These are phyloP conservation scores for Fusarium gaditjirri DNA, from an alignment of 2,329 filamentous ascomycete species.

Conservation along the genomic window DNA sequence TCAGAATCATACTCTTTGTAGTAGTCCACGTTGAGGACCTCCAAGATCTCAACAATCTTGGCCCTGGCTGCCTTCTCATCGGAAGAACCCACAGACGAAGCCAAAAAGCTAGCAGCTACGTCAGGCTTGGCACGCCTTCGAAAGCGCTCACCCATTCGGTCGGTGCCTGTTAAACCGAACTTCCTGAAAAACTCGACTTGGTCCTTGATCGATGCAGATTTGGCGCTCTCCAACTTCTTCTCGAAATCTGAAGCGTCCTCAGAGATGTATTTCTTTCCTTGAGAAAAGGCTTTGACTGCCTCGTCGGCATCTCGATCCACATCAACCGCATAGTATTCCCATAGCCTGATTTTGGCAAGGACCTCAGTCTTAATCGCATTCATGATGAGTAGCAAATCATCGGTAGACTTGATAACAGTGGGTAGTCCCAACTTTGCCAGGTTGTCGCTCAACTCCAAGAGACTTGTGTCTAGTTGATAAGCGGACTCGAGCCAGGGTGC, in stretches of 20 bases:
- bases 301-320: slow-evolving; percentile 77
- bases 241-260: slow-evolving; percentile 53
- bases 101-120: slow-evolving; percentile 68
- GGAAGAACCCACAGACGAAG: slow-evolving; percentile 67
- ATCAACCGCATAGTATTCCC: slow-evolving; percentile 93
- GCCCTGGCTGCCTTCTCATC: slow-evolving; percentile 64
- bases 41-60: slow-evolving; percentile 72
- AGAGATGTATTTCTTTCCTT: slow-evolving; percentile 66
- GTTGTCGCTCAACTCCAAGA: slow-evolving; percentile 80
- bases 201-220: slow-evolving; percentile 56
- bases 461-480: slow-evolving; percentile 68
- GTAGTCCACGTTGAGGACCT: slow-evolving; percentile 86
- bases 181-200: slow-evolving; percentile 73
- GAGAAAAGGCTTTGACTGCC: slow-evolving; percentile 77
- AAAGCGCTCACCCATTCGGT: slow-evolving; percentile 83
- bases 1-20: slow-evolving; percentile 94
- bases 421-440: slow-evolving; percentile 79
- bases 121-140: slow-evolving; percentile 76
- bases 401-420: slow-evolving; percentile 73
- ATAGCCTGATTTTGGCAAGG: slow-evolving; percentile 80
- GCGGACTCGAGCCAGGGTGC: slow-evolving; percentile 81
- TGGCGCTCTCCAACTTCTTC: slow-evolving; percentile 59
- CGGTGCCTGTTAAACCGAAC: slow-evolving; percentile 75
- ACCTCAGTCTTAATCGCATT: slow-evolving; percentile 84
- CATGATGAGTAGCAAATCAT: slow-evolving; percentile 85